Conservation (phyloP, 1,284 basidiomycete species). For the Malassezia obtusa region DNA sequence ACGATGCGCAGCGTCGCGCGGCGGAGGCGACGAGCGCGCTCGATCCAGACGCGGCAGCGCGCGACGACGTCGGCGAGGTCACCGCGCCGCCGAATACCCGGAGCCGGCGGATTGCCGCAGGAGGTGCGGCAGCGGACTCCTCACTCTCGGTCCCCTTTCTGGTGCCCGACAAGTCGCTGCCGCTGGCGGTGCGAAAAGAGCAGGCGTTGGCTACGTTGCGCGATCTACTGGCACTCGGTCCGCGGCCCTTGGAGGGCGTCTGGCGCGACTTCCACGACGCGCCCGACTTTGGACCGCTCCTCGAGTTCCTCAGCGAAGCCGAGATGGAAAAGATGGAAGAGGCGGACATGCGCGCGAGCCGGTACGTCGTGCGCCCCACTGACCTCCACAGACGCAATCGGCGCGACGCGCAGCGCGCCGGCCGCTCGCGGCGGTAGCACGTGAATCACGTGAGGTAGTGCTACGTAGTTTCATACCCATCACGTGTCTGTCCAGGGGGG, state of each 20-base stretch:
- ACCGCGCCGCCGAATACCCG: conserved; percentile 15
- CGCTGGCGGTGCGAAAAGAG: conserved; percentile 14
- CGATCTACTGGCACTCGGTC: conserved; percentile 53
- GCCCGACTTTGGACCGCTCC: conserved; percentile 78
- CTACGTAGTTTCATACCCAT: conserved; percentile 6
- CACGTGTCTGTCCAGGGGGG: conserved; percentile 9
- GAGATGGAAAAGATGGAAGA: conserved; percentile 63
- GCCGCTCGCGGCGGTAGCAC: conserved; percentile 10
- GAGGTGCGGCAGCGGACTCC: background rate
- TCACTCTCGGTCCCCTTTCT: conserved; percentile 27
- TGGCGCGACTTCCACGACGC: conserved; percentile 93
- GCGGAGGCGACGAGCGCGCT: conserved; percentile 14
- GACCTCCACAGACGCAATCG: conserved; percentile 22
- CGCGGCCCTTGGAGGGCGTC: conserved; percentile 71
- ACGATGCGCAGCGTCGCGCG: conserved; percentile 10
- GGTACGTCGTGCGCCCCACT: conserved; percentile 7
- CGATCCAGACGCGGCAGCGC: background rate
- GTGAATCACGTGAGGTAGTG: conserved; percentile 15
- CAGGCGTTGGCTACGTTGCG: conserved; percentile 45
- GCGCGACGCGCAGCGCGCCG: conserved; percentile 24
- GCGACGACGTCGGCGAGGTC: background rate
- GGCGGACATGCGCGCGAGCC: conserved; percentile 28
- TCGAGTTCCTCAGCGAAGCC: conserved; percentile 74
- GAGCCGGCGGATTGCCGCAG: conserved; percentile 12
- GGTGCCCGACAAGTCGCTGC: conserved; percentile 51